Conservation (phyloP, 176 grass and related monocot species). For the Puccinellia tenuiflora region DNA sequence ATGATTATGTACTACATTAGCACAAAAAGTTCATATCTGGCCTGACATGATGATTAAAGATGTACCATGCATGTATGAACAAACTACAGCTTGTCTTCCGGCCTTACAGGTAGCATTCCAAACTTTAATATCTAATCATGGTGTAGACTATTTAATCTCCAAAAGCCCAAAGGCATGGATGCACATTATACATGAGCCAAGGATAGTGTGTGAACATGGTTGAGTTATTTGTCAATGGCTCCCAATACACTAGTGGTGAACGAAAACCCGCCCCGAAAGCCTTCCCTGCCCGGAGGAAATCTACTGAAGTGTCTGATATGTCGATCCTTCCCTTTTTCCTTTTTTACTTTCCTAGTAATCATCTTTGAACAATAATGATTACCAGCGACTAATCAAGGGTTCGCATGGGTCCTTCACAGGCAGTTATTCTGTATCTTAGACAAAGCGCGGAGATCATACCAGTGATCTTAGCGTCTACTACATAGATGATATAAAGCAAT, state of each 20-base stretch:
- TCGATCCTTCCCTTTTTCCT: not conserved
- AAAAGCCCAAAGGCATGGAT: not conserved
- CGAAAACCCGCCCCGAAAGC: slow-evolving; percentile 3
- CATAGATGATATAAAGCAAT: not conserved
- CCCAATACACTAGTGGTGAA: slow-evolving; percentile 29
- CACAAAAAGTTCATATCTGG: slow-evolving; percentile 4
- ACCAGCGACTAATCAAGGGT: not conserved
- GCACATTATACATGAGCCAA: not conserved
- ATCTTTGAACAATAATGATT: slow-evolving; percentile 36
- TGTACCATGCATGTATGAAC: slow-evolving; percentile 3
- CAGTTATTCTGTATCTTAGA: not conserved
- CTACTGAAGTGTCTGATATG: slow-evolving; percentile 31
- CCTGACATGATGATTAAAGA: slow-evolving; percentile 38
- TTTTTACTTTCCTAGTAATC: slow-evolving; percentile 1
- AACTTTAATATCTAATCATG: slow-evolving; percentile 33
- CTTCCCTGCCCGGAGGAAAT: slow-evolving; percentile 30
- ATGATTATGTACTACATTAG: not conserved
- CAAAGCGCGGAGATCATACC: slow-evolving; percentile 22
- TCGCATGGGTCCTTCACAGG: not conserved
- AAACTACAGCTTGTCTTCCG: slow-evolving; percentile 10
- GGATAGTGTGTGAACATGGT: slow-evolving; percentile 28
- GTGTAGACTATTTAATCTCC: not conserved
- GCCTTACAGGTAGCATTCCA: slow-evolving; percentile 12
- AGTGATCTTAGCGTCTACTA: not conserved
- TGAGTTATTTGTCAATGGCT: slow-evolving; percentile 31